Percentiles rank a stretch among this genome's conserved stretches.
These are phyloP conservation scores for Exsudoporus frostii DNA, from an alignment of 768 basidiomycete genomes.

Conservation along the genomic window DNA sequence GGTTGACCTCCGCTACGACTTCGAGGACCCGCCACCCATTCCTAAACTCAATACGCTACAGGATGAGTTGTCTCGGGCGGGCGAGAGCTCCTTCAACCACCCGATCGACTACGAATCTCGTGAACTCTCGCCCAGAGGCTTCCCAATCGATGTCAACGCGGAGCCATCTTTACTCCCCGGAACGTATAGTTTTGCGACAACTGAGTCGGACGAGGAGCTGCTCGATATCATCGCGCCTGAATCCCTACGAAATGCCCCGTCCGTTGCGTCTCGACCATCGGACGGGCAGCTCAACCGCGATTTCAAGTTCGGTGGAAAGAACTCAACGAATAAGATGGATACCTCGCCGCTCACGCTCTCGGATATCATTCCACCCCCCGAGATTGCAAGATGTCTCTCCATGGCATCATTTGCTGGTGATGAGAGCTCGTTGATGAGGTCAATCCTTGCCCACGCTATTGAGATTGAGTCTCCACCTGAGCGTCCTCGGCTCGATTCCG, in stretches of 20 bases:
- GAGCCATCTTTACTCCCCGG: constrained; percentile 40
- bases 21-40: constrained; percentile 49
- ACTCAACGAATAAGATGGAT: constrained; percentile 6
- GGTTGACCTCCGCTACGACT: constrained; percentile 52
- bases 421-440: constrained; percentile 52
- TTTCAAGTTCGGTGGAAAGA: constrained; percentile 71
- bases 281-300: constrained; percentile 66
- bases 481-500: constrained; percentile 41
- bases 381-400: constrained; percentile 49
- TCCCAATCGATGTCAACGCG: constrained; percentile 25
- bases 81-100: constrained; percentile 22
- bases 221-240: constrained; percentile 11
- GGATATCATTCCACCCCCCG: constrained; percentile 70
- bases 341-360: constrained; percentile 50
- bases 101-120: constrained; percentile 16
- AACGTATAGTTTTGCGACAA: constrained; percentile 31
- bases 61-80: constrained; percentile 23
- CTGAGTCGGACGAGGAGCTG: constrained; percentile 35
- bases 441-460: constrained; percentile 49
- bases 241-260: constrained; percentile 23
- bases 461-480: constrained; percentile 34
- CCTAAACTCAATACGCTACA: constrained; percentile 45
- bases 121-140: constrained; percentile 11
- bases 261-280: constrained; percentile 46
- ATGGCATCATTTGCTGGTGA: constrained; percentile 43